Evolutionary conservation across 306 rosid genomes (phyloP).

Genomic region (Trifolium pratense): DNA sequence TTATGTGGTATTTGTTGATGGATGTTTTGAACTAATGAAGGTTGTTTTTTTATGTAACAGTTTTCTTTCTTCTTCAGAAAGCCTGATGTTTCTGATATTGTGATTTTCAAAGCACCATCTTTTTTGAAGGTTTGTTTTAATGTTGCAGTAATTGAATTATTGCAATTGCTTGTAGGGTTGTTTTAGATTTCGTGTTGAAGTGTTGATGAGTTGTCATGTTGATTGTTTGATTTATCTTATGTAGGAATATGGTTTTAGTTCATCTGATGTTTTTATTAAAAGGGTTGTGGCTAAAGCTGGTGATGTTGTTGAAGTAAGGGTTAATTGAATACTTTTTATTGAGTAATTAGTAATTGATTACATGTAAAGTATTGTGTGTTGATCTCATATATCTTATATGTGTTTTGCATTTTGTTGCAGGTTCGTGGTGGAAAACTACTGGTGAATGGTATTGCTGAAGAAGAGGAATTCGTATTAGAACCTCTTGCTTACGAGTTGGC

Average conservation of each 20-base stretch:
- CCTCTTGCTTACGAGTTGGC: constrained; percentile 83
- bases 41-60: constrained; percentile 50
- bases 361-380: neutral
- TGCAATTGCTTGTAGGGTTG: constrained; percentile 14
- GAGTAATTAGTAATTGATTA: constrained; percentile 1
- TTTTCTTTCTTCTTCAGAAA: constrained; percentile 82
- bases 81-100: constrained; percentile 93
- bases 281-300: constrained; percentile 96
- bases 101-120: constrained; percentile 86
- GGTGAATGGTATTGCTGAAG: constrained; percentile 73
- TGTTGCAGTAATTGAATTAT: neutral
- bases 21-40: constrained; percentile 19
- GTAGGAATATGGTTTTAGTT: constrained; percentile 69
- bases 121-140: constrained; percentile 62
- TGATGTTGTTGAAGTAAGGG: constrained; percentile 76
- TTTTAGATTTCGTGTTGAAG: neutral
- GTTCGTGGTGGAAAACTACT: constrained; percentile 78
- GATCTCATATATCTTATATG: constrained; percentile 28
- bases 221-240: constrained; percentile 24
- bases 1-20: neutral
- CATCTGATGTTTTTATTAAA: constrained; percentile 80
- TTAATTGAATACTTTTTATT: neutral
- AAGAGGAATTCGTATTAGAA: constrained; percentile 76
- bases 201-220: constrained; percentile 31
- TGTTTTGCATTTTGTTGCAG: constrained; percentile 45